These are phyloP conservation scores for Myxozyma neotropica DNA, from an alignment of 805 yeast species.

Conservation along the genomic window DNA sequence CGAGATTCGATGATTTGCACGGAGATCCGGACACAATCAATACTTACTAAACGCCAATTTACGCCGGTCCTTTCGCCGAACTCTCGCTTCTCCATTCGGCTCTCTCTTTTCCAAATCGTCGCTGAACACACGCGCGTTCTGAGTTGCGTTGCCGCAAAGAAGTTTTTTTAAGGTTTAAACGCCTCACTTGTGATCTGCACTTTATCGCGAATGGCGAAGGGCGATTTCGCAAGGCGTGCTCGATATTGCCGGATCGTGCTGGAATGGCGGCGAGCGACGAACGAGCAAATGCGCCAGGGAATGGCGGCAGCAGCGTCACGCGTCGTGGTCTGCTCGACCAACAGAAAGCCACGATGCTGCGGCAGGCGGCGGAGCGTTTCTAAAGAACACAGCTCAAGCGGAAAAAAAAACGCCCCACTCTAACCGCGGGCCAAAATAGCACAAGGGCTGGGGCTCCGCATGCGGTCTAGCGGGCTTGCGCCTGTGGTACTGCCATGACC, in stretches of 20 bases:
- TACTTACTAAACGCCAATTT: not conserved
- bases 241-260: not conserved
- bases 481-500: not conserved
- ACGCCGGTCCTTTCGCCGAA: not conserved
- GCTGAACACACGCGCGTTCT: too few relatives aligned
- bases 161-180: not conserved
- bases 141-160: too few relatives aligned
- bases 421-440: not conserved
- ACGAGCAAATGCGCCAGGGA: too few relatives aligned
- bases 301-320: too few relatives aligned
- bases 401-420: constrained; percentile 1
- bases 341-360: constrained; percentile 3
- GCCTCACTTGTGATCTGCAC: not conserved
- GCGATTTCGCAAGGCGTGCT: not conserved
- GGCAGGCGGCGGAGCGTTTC: constrained; percentile 6
- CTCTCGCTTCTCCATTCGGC: not conserved
- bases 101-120: not conserved
- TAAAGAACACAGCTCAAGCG: not conserved
- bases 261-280: not conserved
- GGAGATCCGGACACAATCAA: not conserved
- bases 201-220: not conserved
- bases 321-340: too few relatives aligned
- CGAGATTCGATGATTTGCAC: too few relatives aligned
- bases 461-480: not conserved
- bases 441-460: not conserved